Evolutionary conservation across 2,329 filamentous ascomycete genomes (phyloP).

Genomic region (Malbranchea zuffiana): DNA sequence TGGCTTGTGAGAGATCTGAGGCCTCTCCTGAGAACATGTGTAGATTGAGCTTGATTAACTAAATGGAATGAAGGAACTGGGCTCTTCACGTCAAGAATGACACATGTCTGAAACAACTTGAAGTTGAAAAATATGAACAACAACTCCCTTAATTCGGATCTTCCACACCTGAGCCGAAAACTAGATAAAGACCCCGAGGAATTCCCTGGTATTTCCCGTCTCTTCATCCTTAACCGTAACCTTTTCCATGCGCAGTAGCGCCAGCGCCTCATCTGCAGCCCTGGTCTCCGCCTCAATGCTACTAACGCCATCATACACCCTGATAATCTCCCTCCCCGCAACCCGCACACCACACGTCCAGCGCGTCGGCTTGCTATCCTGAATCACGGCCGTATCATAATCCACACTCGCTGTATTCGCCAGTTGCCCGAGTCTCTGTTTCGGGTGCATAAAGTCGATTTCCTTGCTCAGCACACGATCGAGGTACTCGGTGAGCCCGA

Average conservation of each 20-base stretch:
- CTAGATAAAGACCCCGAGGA: too few species aligned
- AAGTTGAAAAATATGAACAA: too few species aligned
- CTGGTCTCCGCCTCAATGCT: constrained; percentile 45
- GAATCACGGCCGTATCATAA: constrained; percentile 34
- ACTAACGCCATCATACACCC: constrained; percentile 38
- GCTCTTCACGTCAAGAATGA: too few species aligned
- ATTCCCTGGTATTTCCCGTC: too few species aligned
- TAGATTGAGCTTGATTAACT: too few species aligned
- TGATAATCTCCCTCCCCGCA: constrained; percentile 37
- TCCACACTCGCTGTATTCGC: constrained; percentile 43
- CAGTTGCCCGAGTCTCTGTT: constrained; percentile 55
- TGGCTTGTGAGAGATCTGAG: too few species aligned
- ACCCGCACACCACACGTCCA: constrained; percentile 41
- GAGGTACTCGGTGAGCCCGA: constrained; percentile 57
- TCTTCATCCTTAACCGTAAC: too few species aligned
- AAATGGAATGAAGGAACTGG: too few species aligned
- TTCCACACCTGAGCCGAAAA: too few species aligned
- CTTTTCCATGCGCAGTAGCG: constrained; percentile 18
- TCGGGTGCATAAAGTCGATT: constrained; percentile 51
- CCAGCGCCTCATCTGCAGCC: constrained; percentile 46
- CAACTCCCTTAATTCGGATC: too few species aligned
- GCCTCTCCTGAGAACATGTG: too few species aligned
- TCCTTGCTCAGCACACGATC: constrained; percentile 46
- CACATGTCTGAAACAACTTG: too few species aligned
- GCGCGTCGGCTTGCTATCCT: constrained; percentile 13